Percentiles rank a stretch among this genome's conserved stretches.
Evolutionary conservation across 2,329 filamentous ascomycete genomes (phyloP).

Genomic region (Xylariaceae sp.): DNA sequence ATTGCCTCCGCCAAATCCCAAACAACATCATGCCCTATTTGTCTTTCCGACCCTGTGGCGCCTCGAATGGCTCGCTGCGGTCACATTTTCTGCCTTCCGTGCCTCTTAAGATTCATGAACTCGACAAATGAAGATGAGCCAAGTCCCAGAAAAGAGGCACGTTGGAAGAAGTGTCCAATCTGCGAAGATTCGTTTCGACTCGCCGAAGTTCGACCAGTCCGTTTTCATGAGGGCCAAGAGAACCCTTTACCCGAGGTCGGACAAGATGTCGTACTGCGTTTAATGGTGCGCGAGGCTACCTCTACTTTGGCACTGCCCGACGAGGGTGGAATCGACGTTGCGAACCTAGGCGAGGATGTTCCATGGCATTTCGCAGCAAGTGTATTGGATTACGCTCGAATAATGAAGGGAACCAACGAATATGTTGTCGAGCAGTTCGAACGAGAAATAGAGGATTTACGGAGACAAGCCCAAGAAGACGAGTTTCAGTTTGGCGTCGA

Average conservation of each 20-base stretch:
- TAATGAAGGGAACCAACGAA: constrained; percentile 90
- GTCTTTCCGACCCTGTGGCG: constrained; percentile 88
- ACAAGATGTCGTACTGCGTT: constrained; percentile 84
- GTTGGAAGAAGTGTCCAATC: constrained; percentile 95
- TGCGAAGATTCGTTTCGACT: constrained; percentile 94
- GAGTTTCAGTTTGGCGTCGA: constrained; percentile 86
- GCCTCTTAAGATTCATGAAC: constrained; percentile 94
- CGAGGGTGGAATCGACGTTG: constrained; percentile 74
- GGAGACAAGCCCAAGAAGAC: constrained; percentile 82
- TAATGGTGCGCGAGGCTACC: constrained; percentile 80
- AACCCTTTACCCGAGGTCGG: constrained; percentile 79
- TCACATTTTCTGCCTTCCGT: constrained; percentile 95
- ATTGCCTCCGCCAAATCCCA: constrained; percentile 91
- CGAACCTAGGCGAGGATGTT: constrained; percentile 74
- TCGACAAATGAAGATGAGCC: constrained; percentile 74
- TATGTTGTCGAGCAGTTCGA: constrained; percentile 87
- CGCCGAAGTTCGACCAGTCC: constrained; percentile 86
- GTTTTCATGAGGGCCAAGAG: constrained; percentile 91
- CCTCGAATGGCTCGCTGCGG: constrained; percentile 97
- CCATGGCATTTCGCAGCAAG: constrained; percentile 96
- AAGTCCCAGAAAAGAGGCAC: constrained; percentile 69
- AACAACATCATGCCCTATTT: constrained; percentile 89
- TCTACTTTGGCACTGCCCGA: constrained; percentile 88
- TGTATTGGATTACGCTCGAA: constrained; percentile 89
- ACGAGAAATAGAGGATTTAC: constrained; percentile 75